phyloP scores from a whole-genome alignment of 2,329 filamentous ascomycete species.

The Pyricularia grisea region DNA sequence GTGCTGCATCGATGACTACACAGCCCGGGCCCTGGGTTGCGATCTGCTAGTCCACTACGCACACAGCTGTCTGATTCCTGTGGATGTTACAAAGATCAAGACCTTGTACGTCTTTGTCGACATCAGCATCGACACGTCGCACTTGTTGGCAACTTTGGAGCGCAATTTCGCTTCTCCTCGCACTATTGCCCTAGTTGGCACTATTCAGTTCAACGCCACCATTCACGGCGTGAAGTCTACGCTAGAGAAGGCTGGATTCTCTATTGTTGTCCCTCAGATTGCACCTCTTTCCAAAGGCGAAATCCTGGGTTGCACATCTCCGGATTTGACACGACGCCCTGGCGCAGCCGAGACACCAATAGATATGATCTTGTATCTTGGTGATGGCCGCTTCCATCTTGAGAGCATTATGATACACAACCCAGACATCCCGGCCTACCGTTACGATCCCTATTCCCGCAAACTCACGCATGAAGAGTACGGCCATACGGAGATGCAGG shows the following conservation, averaged over 20 bases:
- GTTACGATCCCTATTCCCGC: slow-evolving; percentile 93
- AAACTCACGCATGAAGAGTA: slow-evolving; percentile 88
- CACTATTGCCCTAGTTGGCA: slow-evolving; percentile 86
- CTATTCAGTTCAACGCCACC: slow-evolving; percentile 97
- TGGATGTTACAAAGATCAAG: slow-evolving; percentile 93
- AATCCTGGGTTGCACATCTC: slow-evolving; percentile 94
- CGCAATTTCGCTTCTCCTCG: slow-evolving; percentile 81
- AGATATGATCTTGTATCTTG: slow-evolving; percentile 79
- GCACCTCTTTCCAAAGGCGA: slow-evolving; percentile 88
- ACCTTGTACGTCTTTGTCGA: slow-evolving; percentile 98
- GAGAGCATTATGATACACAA: slow-evolving; percentile 99
- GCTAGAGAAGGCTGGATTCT: slow-evolving; percentile 77
- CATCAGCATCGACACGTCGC: slow-evolving; percentile 86
- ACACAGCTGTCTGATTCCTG: slow-evolving; percentile 91
- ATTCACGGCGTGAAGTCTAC: slow-evolving; percentile 74
- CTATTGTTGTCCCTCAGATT: slow-evolving; percentile 82
- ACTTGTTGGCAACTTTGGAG: slow-evolving; percentile 77
- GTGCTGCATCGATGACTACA: slow-evolving; percentile 98
- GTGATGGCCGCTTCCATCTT: slow-evolving; percentile 89
- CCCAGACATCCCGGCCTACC: slow-evolving; percentile 78
- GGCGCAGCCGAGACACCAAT: slow-evolving; percentile 42
- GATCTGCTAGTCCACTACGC: slow-evolving; percentile 95
- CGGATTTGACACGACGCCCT: slow-evolving; percentile 28
- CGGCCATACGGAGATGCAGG: slow-evolving; percentile 84
- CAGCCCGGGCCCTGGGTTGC: slow-evolving; percentile 84